These are phyloP conservation scores for Rhododendron griersonianum DNA, from an alignment of 148 eudicot genomes.

Conservation along the genomic window DNA sequence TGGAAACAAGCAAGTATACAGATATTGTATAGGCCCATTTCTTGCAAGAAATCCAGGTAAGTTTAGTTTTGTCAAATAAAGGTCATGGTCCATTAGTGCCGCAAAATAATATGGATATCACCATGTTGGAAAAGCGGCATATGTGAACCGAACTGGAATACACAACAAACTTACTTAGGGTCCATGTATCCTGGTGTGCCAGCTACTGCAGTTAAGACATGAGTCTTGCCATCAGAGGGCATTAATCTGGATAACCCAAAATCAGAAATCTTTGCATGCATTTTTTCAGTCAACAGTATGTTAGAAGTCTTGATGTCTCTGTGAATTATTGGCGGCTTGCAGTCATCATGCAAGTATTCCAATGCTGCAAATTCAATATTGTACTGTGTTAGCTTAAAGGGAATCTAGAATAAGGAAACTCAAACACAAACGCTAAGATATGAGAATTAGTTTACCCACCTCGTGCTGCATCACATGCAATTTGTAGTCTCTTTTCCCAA, in stretches of 20 bases:
- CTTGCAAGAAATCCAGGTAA: background rate
- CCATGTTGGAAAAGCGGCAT: background rate
- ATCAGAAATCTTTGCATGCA: conserved; percentile 6
- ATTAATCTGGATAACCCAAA: conserved; percentile 1
- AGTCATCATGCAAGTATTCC: background rate
- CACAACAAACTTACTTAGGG: background rate
- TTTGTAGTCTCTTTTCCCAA: background rate
- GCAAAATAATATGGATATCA: background rate
- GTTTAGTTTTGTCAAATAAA: background rate
- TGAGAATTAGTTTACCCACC: background rate
- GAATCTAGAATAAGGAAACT: background rate
- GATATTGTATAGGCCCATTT: background rate
- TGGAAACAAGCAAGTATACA: background rate
- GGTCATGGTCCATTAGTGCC: background rate
- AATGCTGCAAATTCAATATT: background rate
- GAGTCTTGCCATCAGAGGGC: background rate
- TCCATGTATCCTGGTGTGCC: conserved; percentile 7
- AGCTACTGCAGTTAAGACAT: background rate
- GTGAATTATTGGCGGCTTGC: conserved; percentile 14
- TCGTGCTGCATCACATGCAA: background rate
- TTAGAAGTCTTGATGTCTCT: conserved; percentile 11
- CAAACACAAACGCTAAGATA: background rate
- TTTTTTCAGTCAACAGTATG: background rate
- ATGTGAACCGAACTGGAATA: background rate
- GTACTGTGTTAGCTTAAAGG: background rate